Percentiles rank a stretch among this genome's conserved stretches.
Evolutionary conservation across 148 eudicot species (phyloP).

Genomic region (Vaccinium myrtillus): DNA sequence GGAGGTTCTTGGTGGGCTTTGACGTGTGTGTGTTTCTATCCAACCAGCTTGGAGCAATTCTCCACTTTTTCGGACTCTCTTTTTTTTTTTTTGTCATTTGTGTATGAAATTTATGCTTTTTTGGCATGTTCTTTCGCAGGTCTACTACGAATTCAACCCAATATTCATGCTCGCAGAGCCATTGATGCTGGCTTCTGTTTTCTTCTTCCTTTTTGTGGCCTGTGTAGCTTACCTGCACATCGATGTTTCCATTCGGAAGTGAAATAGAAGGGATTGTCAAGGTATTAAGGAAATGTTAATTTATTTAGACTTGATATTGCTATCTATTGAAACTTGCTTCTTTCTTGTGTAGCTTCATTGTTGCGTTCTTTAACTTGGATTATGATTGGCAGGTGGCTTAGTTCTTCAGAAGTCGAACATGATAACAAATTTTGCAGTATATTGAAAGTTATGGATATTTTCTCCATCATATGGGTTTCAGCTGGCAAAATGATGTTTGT

Average conservation of each 20-base stretch:
- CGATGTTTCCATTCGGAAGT: slow-evolving; percentile 73
- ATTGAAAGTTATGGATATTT: neutral
- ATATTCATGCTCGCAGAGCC: slow-evolving; percentile 96
- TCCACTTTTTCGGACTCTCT: neutral
- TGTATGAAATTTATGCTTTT: neutral
- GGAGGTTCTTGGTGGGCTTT: slow-evolving; percentile 1
- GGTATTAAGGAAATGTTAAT: slow-evolving; percentile 1
- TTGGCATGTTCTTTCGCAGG: slow-evolving; percentile 47
- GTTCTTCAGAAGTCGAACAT: neutral
- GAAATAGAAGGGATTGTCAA: slow-evolving; percentile 27
- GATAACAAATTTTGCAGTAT: slow-evolving; percentile 1
- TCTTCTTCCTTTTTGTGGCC: slow-evolving; percentile 71
- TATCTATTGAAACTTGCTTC: neutral
- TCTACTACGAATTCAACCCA: slow-evolving; percentile 81
- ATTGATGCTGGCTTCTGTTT: slow-evolving; percentile 72
- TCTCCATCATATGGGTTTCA: neutral
- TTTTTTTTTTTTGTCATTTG: neutral
- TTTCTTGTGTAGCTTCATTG: neutral
- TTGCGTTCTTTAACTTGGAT: slow-evolving; percentile 5
- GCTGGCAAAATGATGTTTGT: slow-evolving; percentile 3
- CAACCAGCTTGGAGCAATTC: neutral
- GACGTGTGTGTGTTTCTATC: neutral
- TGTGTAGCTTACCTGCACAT: slow-evolving; percentile 70
- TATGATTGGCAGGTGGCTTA: neutral
- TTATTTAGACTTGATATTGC: neutral